A percentile compares a stretch with the other conserved stretches of the same genome.
phyloP scores from a whole-genome alignment of 169 alveolate species.

The Neospora caninum region DNA sequence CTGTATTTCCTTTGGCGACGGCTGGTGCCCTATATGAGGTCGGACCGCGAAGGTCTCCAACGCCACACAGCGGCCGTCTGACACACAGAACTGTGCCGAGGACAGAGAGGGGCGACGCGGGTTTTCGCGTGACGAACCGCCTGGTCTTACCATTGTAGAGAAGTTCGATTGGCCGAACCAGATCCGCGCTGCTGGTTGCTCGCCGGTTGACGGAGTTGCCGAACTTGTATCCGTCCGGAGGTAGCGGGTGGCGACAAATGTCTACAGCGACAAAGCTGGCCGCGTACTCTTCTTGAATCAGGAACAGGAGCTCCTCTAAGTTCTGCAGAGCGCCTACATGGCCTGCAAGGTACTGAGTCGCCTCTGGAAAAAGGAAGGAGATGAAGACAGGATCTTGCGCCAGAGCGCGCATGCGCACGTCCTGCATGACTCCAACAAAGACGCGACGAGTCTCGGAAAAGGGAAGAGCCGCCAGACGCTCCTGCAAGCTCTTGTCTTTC shows the following conservation, averaged over 20 bases:
- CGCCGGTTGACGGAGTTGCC: background rate
- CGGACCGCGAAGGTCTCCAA: no score
- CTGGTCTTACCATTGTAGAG: constrained; percentile 15
- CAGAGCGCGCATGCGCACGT: background rate
- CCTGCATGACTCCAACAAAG: constrained; percentile 5
- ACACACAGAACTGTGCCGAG: no score
- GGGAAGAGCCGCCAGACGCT: constrained; percentile 14
- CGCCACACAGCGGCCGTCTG: no score
- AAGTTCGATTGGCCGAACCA: background rate
- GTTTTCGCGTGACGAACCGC: background rate
- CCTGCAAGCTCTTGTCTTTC: background rate
- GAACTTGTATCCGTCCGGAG: constrained; percentile 33
- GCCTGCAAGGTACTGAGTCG: constrained; percentile 21
- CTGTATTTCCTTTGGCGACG: no score
- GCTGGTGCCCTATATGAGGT: no score
- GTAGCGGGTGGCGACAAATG: constrained; percentile 57
- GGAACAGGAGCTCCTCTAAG: constrained; percentile 37
- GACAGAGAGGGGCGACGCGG: no score
- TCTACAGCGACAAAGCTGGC: constrained; percentile 36
- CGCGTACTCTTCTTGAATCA: constrained; percentile 14
- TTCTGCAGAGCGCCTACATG: constrained; percentile 23
- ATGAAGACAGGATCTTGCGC: constrained; percentile 31
- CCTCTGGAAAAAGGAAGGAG: constrained; percentile 15
- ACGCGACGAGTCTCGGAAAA: background rate
- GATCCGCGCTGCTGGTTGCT: background rate